Evolutionary conservation across 805 yeast species (phyloP), one percentile per base, ranked within the genome.

Genomic region (Zygoascus flipseniorum): DNA sequence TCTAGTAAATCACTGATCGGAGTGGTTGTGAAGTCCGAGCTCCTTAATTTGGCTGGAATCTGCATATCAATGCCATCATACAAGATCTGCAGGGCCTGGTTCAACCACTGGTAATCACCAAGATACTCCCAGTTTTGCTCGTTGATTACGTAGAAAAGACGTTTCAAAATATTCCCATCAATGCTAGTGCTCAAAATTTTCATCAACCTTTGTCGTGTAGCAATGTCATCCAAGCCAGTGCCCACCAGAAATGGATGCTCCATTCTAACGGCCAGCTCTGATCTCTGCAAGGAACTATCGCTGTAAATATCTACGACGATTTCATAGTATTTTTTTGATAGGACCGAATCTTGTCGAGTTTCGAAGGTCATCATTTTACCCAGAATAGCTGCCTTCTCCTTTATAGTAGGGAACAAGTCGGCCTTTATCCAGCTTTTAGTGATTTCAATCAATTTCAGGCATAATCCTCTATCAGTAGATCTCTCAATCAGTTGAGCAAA

Each of bases 71-170:
- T 82, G 0, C 96, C 76, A 0, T 93, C 96, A 63, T 85, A 88
- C 6, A 93, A 69, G 31, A 95, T 69, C 64, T 90, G 97, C 18
- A 88, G 73, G 0, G 96, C 98, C 67, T 92, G 98, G 65, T 89
- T 89, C 56, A 92, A 70, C 99, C 99, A 93, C 43, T 89, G 86
- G 62, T 86, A 86, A 59, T 93, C 99, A 0, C 95, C 90, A 41
- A 93, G 72, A 59, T 80, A 85, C 65, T 93, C 99, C 99, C 99
- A 93, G 63, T 89, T 92, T 66, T 93, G 99, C 62, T 93, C 98
- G 41, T 92, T 74, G n/a, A 95, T 78, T 8, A 92, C 84, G 61
- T 95, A 95, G 58, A 84, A 82, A 37, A 93, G 72, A 54, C 99
- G 76, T 66, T 87, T 89, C 60, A 80, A 79, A 23, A 89, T 76